Evolutionary conservation across 495 filamentous ascomycete genomes (phyloP).

Genomic region (Tuber calosporum): DNA sequence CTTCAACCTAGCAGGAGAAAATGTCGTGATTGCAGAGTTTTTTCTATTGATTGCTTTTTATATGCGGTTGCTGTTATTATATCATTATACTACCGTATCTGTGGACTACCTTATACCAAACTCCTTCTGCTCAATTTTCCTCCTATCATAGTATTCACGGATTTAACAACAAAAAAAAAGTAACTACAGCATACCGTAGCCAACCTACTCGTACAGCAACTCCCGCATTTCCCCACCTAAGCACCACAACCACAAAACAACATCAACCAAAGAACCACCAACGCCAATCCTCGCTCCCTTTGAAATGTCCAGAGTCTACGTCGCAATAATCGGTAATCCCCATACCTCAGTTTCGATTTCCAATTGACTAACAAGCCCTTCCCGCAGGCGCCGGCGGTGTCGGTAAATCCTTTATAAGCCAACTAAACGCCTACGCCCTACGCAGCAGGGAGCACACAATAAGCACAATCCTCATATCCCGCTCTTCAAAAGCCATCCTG

Average conservation of each 20-base stretch:
- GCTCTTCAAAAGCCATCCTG: constrained; percentile 69
- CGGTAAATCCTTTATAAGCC: constrained; percentile 78
- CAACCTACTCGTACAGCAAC: too few relatives aligned
- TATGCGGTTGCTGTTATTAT: too few relatives aligned
- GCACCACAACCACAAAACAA: constrained; percentile 3
- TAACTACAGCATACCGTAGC: background rate
- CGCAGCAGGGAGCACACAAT: constrained; percentile 52
- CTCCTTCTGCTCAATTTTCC: too few relatives aligned
- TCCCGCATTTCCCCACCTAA: constrained; percentile 23
- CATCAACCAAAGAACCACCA: constrained; percentile 7
- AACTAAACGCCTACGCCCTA: constrained; percentile 58
- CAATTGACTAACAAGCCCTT: constrained; percentile 12
- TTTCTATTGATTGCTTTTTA: background rate
- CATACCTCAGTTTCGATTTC: background rate
- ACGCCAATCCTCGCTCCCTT: constrained; percentile 3
- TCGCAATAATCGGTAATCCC: constrained; percentile 45
- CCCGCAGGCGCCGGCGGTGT: constrained; percentile 82
- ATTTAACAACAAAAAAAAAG: too few relatives aligned
- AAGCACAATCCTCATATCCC: constrained; percentile 69
- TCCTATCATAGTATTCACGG: too few relatives aligned
- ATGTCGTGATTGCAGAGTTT: background rate
- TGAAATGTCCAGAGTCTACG: constrained; percentile 37
- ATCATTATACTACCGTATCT: too few relatives aligned
- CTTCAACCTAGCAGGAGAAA: background rate
- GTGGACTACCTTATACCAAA: too few relatives aligned